A percentile compares a stretch with the other conserved stretches of the same genome.
Evolutionary conservation across 2,329 filamentous ascomycete species (phyloP).

Genomic region (Fusarium sp.): DNA sequence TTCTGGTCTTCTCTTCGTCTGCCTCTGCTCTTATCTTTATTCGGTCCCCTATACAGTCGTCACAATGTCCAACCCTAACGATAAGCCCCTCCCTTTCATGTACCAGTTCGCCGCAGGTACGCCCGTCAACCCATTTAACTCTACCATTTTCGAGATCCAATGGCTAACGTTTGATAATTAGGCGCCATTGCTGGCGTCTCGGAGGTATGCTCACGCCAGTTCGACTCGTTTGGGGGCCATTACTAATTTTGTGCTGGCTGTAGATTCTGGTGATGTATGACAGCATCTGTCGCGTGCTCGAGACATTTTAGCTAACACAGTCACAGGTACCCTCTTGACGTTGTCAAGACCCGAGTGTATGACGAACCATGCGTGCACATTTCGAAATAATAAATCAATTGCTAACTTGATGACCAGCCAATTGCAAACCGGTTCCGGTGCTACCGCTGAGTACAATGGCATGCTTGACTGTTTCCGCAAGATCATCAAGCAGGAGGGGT

Average conservation of each 20-base stretch:
- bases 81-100: conserved; percentile 86
- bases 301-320: conserved; percentile 33
- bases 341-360: conserved; percentile 98
- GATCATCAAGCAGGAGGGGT: conserved; percentile 97
- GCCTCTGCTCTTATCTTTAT: conserved; percentile 6
- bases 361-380: conserved; percentile 50
- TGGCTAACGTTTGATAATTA: conserved; percentile 51
- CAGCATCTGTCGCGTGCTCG: conserved; percentile 35
- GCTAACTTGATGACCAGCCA: conserved; percentile 68
- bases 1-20: conserved; percentile 6
- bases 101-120: conserved; percentile 95
- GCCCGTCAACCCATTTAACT: conserved; percentile 47
- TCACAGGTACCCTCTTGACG: conserved; percentile 96
- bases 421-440: conserved; percentile 80
- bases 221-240: conserved; percentile 32
- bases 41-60: conserved; percentile 17
- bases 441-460: conserved; percentile 91
- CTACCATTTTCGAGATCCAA: conserved; percentile 8
- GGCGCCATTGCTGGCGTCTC: conserved; percentile 97
- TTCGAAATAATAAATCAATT: conserved; percentile 3
- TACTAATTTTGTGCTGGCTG: conserved; percentile 29
- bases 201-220: conserved; percentile 72
- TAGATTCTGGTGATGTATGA: conserved; percentile 89
- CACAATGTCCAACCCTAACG: conserved; percentile 53
- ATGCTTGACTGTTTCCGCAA: conserved; percentile 99